Base-by-base conservation (phyloP, 345 rosid species). In the Eucalyptus erythrocorys region DNA sequence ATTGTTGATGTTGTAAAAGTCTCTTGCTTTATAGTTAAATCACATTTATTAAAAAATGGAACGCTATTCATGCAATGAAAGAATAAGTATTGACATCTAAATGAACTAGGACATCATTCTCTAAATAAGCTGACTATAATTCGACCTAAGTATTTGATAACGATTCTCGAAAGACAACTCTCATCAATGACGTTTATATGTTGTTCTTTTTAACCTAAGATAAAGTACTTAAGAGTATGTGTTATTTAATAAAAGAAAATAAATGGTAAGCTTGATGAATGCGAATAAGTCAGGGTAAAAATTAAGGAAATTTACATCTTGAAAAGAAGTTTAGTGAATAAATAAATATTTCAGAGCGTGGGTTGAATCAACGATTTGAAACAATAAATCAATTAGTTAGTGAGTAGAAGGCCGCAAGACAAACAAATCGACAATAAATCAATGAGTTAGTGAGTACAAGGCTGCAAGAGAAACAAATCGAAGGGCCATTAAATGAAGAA, bases 21-120 rank as follows among this genome's bases (percentile, higher is more conserved):
- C 76, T 37, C 4, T 30, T 64, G 76, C 37, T 64, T n/a, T 64
- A n/a, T 59, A 93, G 85, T 91, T 90, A 96, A 87, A 87, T 89
- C 94, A 92, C 97, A 95, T 16, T 34, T 68, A 17, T 4, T 2
- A 66, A 66, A 32, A 66, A 66, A 32, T 68, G 42, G 42, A 68
- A 32, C 80, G 10, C 43, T 34, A 34, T 68, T 8, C 12, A 8
- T 34, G 80, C 24, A 68, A 68, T 34, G 24, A 68, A 68, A 68
- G 80, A 7, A 68, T 34, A 17, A 68, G 6, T 66, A 66, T 66
- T 7, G 19, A n/a, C 79, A 66, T 66, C 40, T 32, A 32, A 66
- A 66, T 66, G 22, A 16, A 66, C 79, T 66, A n/a, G 21, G 79
- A 32, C 79, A n/a, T 8, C 5, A 40, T 32, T 66, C 21, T 66